phyloP scores from a whole-genome alignment of 805 yeast genomes.

The Yamadazyma scolyti region DNA sequence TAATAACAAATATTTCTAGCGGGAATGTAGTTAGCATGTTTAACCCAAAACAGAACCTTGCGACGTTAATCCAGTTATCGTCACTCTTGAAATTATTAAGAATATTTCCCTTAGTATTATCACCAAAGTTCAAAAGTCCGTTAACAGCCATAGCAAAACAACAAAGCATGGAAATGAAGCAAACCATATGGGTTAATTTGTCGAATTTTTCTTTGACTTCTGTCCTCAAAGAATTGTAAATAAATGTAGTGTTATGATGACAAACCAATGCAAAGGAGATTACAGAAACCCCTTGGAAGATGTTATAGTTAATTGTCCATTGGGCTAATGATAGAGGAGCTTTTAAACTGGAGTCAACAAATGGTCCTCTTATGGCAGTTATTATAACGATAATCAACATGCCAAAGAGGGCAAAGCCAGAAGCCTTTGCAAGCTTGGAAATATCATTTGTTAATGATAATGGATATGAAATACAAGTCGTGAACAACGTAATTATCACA shows the following conservation, averaged over 20 bases:
- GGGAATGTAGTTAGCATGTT: constrained; percentile 94
- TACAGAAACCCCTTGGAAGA: constrained; percentile 90
- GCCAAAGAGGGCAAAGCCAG: constrained; percentile 79
- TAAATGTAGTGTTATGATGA: constrained; percentile 90
- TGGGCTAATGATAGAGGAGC: constrained; percentile 44
- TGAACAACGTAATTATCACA: constrained; percentile 65
- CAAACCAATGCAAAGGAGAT: constrained; percentile 94
- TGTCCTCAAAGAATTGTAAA: constrained; percentile 74
- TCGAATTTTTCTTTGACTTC: constrained; percentile 77
- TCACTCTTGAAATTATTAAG: constrained; percentile 79
- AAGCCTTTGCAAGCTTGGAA: constrained; percentile 80
- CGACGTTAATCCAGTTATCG: constrained; percentile 75
- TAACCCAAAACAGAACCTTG: constrained; percentile 86
- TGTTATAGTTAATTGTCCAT: constrained; percentile 55
- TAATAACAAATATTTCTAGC: constrained; percentile 80
- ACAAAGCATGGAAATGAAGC: constrained; percentile 74
- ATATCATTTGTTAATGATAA: constrained; percentile 77
- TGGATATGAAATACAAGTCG: constrained; percentile 76
- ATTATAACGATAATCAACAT: constrained; percentile 76
- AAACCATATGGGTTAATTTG: constrained; percentile 76
- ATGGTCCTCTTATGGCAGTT: constrained; percentile 73
- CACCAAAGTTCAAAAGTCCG: constrained; percentile 74
- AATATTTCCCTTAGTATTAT: constrained; percentile 79
- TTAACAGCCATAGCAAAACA: constrained; percentile 75
- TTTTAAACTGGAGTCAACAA: constrained; percentile 42